A percentile compares a stretch with the other conserved stretches of the same genome.
Evolutionary conservation across 2,329 filamentous ascomycete species (phyloP).

Genomic region (Dryadomyces sulphureus): DNA sequence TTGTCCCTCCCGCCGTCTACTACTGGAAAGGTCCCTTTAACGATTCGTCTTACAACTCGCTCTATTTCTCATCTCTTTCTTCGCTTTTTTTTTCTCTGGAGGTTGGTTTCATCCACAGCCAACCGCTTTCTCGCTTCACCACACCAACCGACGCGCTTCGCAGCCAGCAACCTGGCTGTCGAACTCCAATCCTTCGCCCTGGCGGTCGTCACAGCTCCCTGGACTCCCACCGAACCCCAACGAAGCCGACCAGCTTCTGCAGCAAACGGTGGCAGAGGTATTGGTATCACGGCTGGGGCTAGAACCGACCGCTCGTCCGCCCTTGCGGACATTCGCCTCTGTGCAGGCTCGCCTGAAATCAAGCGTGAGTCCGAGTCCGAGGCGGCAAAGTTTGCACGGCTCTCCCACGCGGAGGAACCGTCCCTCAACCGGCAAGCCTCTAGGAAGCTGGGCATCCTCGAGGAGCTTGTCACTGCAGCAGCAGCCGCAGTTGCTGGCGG

Average conservation of each 20-base stretch:
- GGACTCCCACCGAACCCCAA: constrained; percentile 10
- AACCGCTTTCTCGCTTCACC: background rate
- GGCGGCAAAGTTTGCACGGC: background rate
- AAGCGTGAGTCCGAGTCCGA: background rate
- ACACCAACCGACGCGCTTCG: background rate
- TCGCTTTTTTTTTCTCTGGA: background rate
- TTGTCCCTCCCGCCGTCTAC: background rate
- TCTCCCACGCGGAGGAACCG: background rate
- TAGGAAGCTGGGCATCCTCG: background rate
- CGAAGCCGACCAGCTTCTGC: constrained; percentile 5
- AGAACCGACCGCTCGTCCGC: background rate
- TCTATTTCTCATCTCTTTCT: background rate
- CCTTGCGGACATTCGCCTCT: background rate
- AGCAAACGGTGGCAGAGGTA: background rate
- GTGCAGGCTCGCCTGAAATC: background rate
- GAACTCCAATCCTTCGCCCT: constrained; percentile 7
- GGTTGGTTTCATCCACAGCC: background rate
- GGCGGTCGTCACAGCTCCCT: constrained; percentile 14
- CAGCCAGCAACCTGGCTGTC: background rate
- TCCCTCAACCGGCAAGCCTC: background rate
- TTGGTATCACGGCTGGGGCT: background rate
- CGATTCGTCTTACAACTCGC: background rate
- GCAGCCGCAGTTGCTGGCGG: background rate
- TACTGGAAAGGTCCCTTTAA: background rate
- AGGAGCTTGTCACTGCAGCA: background rate